Base-by-base conservation (phyloP, 257 asterid genomes). In the Solanum corneliomulleri region DNA sequence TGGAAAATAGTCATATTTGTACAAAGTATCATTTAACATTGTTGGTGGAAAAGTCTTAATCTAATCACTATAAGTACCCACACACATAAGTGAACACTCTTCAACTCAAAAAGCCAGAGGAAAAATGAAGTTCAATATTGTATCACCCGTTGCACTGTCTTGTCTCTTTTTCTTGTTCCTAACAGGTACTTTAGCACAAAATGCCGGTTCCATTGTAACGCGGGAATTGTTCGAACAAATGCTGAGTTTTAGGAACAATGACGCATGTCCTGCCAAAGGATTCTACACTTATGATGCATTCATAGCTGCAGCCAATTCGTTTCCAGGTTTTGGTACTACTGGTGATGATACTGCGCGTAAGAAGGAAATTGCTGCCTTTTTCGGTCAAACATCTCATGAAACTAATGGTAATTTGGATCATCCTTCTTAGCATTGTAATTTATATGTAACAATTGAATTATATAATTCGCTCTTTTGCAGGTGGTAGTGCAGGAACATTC, bases 311-410 rank as follows among this genome's bases (percentile, higher is more conserved):
- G 91, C 92, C 1, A 31, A 66, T 42, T 90, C 91, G 10, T 90
- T 89, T 66, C 60, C 47, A 44, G 90, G 64, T 27, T 90, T 90
- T 56, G 92, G 91, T 47, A 90, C 92, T 18, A 86, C 90, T 9
- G 92, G 92, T 14, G 88, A 88, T 68, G 16, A 60, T 21, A 33
- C 47, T 5, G 85, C 90, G 3, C 85, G 89, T 18, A 90, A 86
- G 81, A 86, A 88, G 37, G 90, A 90, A 62, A 75, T 89, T 23
- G 91, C 90, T 21, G 91, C 91, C 23, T 90, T 90, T 68, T 76
- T 90, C 11, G 91, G 89, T 37, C 91, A 90, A 76, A 90, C 89
- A 12, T 90, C 92, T 31, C 92, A 89, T 2, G 92, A 90, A 39
- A 89, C 90, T 27, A 89, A 88, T 21, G 92, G 90, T 90, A 66